A percentile compares a stretch with the other conserved stretches of the same genome.
These are phyloP conservation scores for Glomus cerebriforme DNA, from an alignment of 192 early-diverging fungal genomes.

Conservation along the genomic window DNA sequence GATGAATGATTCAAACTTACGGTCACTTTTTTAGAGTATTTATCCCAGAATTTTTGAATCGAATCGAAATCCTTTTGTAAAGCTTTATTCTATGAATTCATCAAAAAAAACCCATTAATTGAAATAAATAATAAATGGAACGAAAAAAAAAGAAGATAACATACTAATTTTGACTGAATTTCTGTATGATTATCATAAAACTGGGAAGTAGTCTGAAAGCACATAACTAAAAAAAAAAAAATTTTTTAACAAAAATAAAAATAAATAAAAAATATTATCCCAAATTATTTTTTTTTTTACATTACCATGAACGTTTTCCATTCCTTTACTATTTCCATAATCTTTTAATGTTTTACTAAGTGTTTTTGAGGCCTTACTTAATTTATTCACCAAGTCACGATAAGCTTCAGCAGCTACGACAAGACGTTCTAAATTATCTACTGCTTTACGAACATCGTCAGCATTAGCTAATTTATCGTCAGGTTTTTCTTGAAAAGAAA, in stretches of 20 bases:
- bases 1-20: conserved; percentile 31
- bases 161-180: conserved; percentile 46
- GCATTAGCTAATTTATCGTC: not conserved
- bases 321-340: conserved; percentile 44
- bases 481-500: not conserved
- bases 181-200: conserved; percentile 48
- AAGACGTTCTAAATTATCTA: conserved; percentile 41
- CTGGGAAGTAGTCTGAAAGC: conserved; percentile 47
- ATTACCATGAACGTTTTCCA: conserved; percentile 45
- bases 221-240: conserved; percentile 37
- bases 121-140: not conserved
- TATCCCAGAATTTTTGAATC: conserved; percentile 43
- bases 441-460: conserved; percentile 38
- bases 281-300: too few species aligned
- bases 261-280: too few species aligned
- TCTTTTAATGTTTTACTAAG: conserved; percentile 44
- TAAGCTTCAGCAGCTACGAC: conserved; percentile 45
- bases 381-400: conserved; percentile 38
- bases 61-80: conserved; percentile 49
- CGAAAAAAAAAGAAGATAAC: not conserved
- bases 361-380: conserved; percentile 43
- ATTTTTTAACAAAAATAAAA: too few species aligned
- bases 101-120: not conserved
- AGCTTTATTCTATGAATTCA: conserved; percentile 34
- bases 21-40: conserved; percentile 41